phyloP scores from a whole-genome alignment of 2,329 filamentous ascomycete genomes.

The Purpureocillium lavendulum region DNA sequence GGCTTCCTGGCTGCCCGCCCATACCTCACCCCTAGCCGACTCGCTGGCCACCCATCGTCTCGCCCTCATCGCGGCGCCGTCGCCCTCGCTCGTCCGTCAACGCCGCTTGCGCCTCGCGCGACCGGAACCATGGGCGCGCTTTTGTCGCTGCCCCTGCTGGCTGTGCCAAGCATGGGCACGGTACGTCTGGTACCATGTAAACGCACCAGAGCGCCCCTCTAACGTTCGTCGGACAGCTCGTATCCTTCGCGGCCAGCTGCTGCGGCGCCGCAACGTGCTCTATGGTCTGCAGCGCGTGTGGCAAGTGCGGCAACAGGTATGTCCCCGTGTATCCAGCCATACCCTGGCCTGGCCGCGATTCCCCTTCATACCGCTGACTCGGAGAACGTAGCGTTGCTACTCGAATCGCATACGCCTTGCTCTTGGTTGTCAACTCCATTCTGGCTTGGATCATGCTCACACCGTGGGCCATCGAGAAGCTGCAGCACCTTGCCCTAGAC shows the following conservation, averaged over 20 bases:
- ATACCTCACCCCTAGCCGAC: no score
- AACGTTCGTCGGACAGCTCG: slow-evolving; percentile 42
- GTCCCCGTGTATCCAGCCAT: slow-evolving; percentile 1
- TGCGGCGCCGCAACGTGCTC: slow-evolving; percentile 96
- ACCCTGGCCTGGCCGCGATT: no score
- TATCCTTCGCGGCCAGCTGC: slow-evolving; percentile 79
- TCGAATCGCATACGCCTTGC: slow-evolving; percentile 89
- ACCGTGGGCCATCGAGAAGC: slow-evolving; percentile 93
- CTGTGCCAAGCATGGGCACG: slow-evolving; percentile 75
- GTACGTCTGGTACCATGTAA: slow-evolving; percentile 43
- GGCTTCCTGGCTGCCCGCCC: no score
- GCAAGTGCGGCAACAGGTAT: slow-evolving; percentile 93
- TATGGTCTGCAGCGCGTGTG: slow-evolving; percentile 89
- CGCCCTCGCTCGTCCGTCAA: no score
- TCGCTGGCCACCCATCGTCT: no score
- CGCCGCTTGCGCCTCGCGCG: no score
- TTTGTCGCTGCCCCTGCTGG: slow-evolving; percentile 82
- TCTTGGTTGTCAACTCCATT: slow-evolving; percentile 94
- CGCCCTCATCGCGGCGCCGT: no score
- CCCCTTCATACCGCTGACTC: background rate
- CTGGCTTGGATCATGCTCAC: slow-evolving; percentile 99
- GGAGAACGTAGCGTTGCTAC: slow-evolving; percentile 69
- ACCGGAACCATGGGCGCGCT: slow-evolving; percentile 68
- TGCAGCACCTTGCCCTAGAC: slow-evolving; percentile 85
- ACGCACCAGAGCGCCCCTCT: background rate